phyloP scores from a whole-genome alignment of 805 yeast genomes.

The Clavispora phyllophila region DNA sequence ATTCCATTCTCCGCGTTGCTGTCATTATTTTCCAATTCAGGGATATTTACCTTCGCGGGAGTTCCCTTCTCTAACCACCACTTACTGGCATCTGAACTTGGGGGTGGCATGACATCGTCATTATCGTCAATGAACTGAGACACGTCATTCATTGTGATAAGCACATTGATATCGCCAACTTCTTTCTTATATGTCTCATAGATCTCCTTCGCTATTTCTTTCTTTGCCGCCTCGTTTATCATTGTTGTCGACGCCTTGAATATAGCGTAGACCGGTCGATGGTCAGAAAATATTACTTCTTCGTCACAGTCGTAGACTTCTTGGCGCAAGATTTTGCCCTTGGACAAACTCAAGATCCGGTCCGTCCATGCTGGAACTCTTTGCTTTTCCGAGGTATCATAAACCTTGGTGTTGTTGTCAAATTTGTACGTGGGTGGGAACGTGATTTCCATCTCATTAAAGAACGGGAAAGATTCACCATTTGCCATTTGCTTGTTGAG shows the following conservation, averaged over 20 bases:
- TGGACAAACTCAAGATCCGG: conserved; percentile 58
- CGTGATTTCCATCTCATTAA: conserved; percentile 70
- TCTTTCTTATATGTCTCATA: conserved; percentile 50
- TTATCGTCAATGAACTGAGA: conserved; percentile 22
- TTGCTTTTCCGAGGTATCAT: conserved; percentile 88
- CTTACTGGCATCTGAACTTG: conserved; percentile 72
- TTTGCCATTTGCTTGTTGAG: conserved; percentile 64
- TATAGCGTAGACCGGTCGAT: conserved; percentile 79
- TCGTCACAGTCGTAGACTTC: conserved; percentile 54
- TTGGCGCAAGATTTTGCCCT: conserved; percentile 57
- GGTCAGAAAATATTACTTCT: conserved; percentile 72
- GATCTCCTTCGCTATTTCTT: conserved; percentile 50
- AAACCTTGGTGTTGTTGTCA: conserved; percentile 75
- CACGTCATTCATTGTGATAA: conserved; percentile 24
- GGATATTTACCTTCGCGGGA: conserved; percentile 61
- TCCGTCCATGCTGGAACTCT: conserved; percentile 99
- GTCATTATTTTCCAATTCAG: conserved; percentile 33
- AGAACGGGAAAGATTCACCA: conserved; percentile 76
- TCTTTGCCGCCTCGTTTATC: conserved; percentile 57
- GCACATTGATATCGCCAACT: conserved; percentile 39
- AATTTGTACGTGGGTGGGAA: conserved; percentile 94
- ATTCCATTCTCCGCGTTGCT: conserved; percentile 11
- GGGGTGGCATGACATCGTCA: conserved; percentile 67
- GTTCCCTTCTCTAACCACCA: conserved; percentile 92
- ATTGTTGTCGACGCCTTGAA: conserved; percentile 61